Percentiles rank a stretch among this genome's conserved stretches.
Conservation (phyloP, 2,329 filamentous ascomycete genomes). For the Dactylellina cionopaga region DNA sequence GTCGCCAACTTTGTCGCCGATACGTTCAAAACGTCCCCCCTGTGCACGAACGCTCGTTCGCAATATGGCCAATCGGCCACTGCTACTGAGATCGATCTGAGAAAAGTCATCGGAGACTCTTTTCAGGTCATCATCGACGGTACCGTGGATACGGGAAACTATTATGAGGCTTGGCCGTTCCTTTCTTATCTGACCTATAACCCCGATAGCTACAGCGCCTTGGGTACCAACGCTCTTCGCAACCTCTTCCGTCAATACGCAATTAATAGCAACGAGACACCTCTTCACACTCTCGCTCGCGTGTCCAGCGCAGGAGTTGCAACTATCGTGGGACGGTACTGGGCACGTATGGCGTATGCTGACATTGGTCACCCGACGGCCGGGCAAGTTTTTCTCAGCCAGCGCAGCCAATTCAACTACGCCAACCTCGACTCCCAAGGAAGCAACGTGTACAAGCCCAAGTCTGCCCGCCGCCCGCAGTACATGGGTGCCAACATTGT, state of each 20-base stretch:
- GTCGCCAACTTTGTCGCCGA: slow-evolving; percentile 66
- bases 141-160: slow-evolving; percentile 62
- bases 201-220: slow-evolving; percentile 62
- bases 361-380: slow-evolving; percentile 65
- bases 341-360: slow-evolving; percentile 67
- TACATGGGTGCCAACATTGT: slow-evolving; percentile 67
- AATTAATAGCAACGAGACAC: slow-evolving; percentile 65
- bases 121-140: slow-evolving; percentile 66
- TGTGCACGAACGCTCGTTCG: slow-evolving; percentile 62
- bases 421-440: slow-evolving; percentile 62
- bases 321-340: slow-evolving; percentile 64
- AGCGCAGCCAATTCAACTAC: slow-evolving; percentile 61
- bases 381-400: slow-evolving; percentile 60
- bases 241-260: slow-evolving; percentile 64
- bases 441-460: slow-evolving; percentile 62
- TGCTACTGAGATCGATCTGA: slow-evolving; percentile 62
- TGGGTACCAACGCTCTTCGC: slow-evolving; percentile 62
- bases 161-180: slow-evolving; percentile 68
- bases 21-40: slow-evolving; percentile 63
- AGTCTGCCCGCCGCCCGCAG: slow-evolving; percentile 61
- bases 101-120: slow-evolving; percentile 64
- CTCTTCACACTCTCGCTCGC: slow-evolving; percentile 64
- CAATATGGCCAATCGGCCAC: slow-evolving; percentile 59
- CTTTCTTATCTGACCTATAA: slow-evolving; percentile 65
- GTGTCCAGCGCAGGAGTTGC: slow-evolving; percentile 60